These are phyloP conservation scores for Lepidopterella palustris DNA, from an alignment of 495 filamentous ascomycete genomes.

Conservation along the genomic window DNA sequence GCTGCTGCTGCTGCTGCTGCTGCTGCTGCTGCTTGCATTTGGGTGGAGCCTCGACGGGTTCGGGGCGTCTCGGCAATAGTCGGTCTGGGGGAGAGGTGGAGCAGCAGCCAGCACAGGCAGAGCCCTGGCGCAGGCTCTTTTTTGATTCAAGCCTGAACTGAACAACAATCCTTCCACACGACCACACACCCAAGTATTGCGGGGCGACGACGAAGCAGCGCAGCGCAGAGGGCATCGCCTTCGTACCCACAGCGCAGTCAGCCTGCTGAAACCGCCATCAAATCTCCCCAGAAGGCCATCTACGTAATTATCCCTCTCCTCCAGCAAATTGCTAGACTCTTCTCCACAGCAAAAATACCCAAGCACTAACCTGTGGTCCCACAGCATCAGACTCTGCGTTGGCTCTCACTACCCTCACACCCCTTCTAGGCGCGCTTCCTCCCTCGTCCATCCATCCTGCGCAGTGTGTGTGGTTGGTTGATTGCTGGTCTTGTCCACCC, in stretches of 20 bases:
- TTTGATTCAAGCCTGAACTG: neutral
- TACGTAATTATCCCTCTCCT: neutral
- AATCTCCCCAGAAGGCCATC: too few relatives aligned
- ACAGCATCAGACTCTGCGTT: slow-evolving; percentile 1
- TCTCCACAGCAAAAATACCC: neutral
- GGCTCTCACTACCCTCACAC: too few relatives aligned
- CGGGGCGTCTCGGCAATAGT: neutral
- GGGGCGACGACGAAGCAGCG: neutral
- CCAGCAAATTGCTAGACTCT: neutral
- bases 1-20: neutral
- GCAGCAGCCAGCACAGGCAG: neutral
- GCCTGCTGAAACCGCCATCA: too few relatives aligned
- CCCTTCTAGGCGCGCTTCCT: neutral
- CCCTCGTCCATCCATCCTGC: neutral
- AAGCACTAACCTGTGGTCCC: neutral
- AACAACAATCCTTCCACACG: neutral
- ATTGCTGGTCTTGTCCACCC: neutral
- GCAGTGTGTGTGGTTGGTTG: neutral
- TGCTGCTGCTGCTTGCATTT: too few relatives aligned
- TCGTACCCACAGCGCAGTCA: too few relatives aligned
- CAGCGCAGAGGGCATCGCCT: too few relatives aligned
- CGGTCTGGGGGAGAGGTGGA: neutral
- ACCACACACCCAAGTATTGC: neutral
- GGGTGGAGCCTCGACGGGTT: too few relatives aligned
- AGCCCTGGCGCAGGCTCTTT: neutral